phyloP scores from a whole-genome alignment of 805 yeast species.

The Starmerella floricola region DNA sequence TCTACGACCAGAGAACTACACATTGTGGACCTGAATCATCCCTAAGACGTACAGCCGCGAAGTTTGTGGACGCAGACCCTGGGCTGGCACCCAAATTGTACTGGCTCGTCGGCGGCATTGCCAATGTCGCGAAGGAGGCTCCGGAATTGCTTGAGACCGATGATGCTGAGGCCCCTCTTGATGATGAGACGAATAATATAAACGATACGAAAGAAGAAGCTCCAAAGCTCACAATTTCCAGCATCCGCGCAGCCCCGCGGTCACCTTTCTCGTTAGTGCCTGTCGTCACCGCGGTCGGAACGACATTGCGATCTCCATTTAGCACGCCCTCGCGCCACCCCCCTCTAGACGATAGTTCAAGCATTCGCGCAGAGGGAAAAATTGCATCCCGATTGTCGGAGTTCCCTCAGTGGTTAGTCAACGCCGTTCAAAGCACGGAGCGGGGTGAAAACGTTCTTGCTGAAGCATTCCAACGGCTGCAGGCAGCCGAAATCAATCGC shows the following conservation, averaged over 20 bases:
- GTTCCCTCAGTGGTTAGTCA: slow-evolving; percentile 47
- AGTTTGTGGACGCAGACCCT: slow-evolving; percentile 15
- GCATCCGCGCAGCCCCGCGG: slow-evolving; percentile 11
- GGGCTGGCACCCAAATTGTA: slow-evolving; percentile 6
- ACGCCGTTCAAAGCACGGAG: slow-evolving; percentile 29
- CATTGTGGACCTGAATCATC: slow-evolving; percentile 7
- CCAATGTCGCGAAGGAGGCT: slow-evolving; percentile 4
- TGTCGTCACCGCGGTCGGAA: slow-evolving; percentile 10
- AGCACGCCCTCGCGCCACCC: slow-evolving; percentile 10
- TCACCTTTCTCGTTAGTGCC: slow-evolving; percentile 18
- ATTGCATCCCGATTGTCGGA: slow-evolving; percentile 9
- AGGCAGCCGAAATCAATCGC: slow-evolving; percentile 56
- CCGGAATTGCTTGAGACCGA: slow-evolving; percentile 12
- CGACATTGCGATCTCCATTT: slow-evolving; percentile 12
- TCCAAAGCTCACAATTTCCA: slow-evolving; percentile 10
- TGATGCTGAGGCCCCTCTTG: background rate
- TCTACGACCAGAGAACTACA: slow-evolving; percentile 21
- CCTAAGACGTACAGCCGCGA: slow-evolving; percentile 19
- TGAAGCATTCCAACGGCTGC: slow-evolving; percentile 52
- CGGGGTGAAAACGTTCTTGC: slow-evolving; percentile 34
- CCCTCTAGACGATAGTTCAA: slow-evolving; percentile 18
- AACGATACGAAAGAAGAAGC: slow-evolving; percentile 3
- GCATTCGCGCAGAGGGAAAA: slow-evolving; percentile 11
- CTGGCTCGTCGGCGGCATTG: slow-evolving; percentile 20
- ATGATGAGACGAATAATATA: background rate